A percentile compares a stretch with the other conserved stretches of the same genome.
Conservation (phyloP, 164 flowering plant genomes). For the Hamamelis virginiana region DNA sequence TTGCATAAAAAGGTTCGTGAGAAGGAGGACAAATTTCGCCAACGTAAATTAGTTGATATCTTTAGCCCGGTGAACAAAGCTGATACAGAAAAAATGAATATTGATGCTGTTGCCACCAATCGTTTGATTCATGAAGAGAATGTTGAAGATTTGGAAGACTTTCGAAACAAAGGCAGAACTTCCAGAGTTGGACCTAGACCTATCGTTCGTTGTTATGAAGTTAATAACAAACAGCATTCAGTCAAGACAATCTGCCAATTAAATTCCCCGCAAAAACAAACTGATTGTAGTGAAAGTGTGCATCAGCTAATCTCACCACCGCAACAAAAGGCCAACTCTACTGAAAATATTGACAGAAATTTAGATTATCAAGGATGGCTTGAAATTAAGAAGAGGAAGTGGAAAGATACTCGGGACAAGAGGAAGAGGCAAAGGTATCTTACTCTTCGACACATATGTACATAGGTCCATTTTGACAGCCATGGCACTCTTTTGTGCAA, state of each 20-base stretch:
- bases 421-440: conserved; percentile 78
- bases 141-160: conserved; percentile 77
- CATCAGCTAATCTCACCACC: conserved; percentile 9
- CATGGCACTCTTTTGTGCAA: neutral
- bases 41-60: conserved; percentile 76
- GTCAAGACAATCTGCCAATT: conserved; percentile 18
- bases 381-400: conserved; percentile 78
- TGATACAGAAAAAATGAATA: conserved; percentile 21
- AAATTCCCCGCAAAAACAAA: conserved; percentile 19
- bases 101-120: conserved; percentile 14
- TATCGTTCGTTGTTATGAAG: conserved; percentile 61
- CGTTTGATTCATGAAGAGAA: conserved; percentile 27
- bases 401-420: conserved; percentile 74
- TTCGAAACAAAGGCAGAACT: conserved; percentile 33
- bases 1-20: conserved; percentile 93
- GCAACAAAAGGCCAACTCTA: conserved; percentile 18
- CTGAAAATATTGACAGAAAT: conserved; percentile 59
- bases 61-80: conserved; percentile 46
- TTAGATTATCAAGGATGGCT: conserved; percentile 96
- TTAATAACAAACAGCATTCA: conserved; percentile 30
- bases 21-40: conserved; percentile 94
- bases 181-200: conserved; percentile 55
- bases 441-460: neutral
- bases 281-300: conserved; percentile 18
- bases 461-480: neutral